Conservation (phyloP, 208 protist genomes). For the Herpetomonas samuelpessoai region DNA sequence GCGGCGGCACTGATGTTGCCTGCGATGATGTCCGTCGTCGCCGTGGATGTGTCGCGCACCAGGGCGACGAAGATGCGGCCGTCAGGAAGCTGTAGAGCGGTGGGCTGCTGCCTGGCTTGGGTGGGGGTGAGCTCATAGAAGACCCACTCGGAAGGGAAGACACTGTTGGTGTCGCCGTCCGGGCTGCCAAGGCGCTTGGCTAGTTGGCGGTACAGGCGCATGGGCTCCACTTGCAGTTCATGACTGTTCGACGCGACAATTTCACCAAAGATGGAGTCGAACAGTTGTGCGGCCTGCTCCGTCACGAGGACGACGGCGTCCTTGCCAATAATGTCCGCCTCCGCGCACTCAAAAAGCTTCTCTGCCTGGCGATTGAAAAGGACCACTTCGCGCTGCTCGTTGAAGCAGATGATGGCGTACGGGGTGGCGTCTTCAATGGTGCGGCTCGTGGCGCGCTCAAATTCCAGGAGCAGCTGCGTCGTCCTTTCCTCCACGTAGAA, state of each 20-base stretch:
- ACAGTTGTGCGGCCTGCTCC: constrained; percentile 12
- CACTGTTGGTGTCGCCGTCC: neutral
- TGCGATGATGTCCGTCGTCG: neutral
- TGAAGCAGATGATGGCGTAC: constrained; percentile 13
- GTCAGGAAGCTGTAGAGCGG: neutral
- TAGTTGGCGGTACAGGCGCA: neutral
- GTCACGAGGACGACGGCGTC: constrained; percentile 31
- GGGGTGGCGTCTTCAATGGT: constrained; percentile 8
- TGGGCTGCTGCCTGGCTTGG: neutral
- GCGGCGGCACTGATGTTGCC: constrained; percentile 10
- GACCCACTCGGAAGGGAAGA: constrained; percentile 10
- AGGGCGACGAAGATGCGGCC: constrained; percentile 10
- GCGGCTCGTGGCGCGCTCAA: constrained; percentile 18
- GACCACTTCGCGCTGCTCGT: constrained; percentile 11
- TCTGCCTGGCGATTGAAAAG: constrained; percentile 20
- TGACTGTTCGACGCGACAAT: constrained; percentile 3
- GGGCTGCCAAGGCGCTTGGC: neutral
- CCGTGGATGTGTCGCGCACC: constrained; percentile 11
- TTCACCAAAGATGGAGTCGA: neutral
- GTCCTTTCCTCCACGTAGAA: constrained; percentile 15
- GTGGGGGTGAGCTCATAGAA: constrained; percentile 9
- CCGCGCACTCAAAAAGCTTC: constrained; percentile 17
- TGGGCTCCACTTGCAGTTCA: neutral
- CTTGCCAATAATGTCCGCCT: constrained; percentile 14
- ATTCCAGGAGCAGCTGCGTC: constrained; percentile 5